A percentile compares a stretch with the other conserved stretches of the same genome.
Evolutionary conservation across 805 yeast species (phyloP).

Genomic region (Nakazawaea sp.): DNA sequence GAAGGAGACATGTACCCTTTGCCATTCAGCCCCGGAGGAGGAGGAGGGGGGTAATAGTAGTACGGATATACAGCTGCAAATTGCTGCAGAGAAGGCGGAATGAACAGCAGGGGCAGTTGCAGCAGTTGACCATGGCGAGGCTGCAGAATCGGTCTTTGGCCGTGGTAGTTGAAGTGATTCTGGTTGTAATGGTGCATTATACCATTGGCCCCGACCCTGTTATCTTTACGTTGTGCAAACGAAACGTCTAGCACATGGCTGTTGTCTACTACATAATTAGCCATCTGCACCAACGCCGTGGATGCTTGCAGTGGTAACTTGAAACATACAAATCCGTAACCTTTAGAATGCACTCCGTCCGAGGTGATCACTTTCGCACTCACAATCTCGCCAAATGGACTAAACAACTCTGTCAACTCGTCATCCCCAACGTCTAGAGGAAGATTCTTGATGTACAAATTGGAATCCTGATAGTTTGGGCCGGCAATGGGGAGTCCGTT

Average conservation of each 20-base stretch:
- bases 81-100: no score
- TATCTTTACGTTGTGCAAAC: constrained; percentile 70
- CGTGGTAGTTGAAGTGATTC: constrained; percentile 18
- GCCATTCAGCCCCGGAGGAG: no score
- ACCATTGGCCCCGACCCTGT: constrained; percentile 30
- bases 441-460: constrained; percentile 63
- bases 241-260: constrained; percentile 59
- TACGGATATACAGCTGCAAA: constrained; percentile 5
- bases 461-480: constrained; percentile 57
- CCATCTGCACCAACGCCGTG: constrained; percentile 60
- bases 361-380: constrained; percentile 52
- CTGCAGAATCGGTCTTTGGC: neutral
- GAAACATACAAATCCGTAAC: constrained; percentile 79
- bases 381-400: constrained; percentile 41
- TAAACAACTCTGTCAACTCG: constrained; percentile 37
- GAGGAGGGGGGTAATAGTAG: constrained; percentile 8
- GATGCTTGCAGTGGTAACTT: constrained; percentile 60
- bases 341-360: constrained; percentile 48
- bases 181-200: constrained; percentile 27
- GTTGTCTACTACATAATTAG: constrained; percentile 39
- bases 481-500: constrained; percentile 31
- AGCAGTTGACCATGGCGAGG: neutral
- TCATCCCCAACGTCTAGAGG: constrained; percentile 50
- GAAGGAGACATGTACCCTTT: neutral
- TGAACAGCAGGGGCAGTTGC: no score